Conservation (phyloP, 2,329 filamentous ascomycete genomes). For the Pestalotiopsis sp. region DNA sequence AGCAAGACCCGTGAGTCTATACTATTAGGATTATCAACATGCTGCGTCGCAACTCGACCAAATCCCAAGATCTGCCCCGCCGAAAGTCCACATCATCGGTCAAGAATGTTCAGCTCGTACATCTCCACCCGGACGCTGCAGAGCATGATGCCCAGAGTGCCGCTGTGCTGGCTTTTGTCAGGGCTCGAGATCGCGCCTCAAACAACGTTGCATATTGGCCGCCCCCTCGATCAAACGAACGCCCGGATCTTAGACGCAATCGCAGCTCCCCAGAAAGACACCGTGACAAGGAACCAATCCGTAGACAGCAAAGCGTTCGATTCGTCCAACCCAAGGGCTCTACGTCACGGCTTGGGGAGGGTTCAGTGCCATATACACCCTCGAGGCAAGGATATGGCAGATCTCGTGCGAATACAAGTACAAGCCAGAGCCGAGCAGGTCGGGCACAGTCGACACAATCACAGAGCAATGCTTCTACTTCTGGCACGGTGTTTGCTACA, state of each 20-base stretch:
- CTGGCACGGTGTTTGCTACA: slow-evolving; percentile 28
- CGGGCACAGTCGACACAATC: neutral
- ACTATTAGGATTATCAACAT: slow-evolving; percentile 32
- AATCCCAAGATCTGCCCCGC: slow-evolving; percentile 46
- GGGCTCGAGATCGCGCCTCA: slow-evolving; percentile 47
- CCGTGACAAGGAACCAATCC: slow-evolving; percentile 31
- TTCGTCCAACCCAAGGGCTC: slow-evolving; percentile 40
- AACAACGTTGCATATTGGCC: slow-evolving; percentile 37
- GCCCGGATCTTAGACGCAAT: slow-evolving; percentile 14
- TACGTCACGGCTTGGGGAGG: neutral
- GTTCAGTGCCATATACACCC: neutral
- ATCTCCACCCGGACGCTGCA: slow-evolving; percentile 51
- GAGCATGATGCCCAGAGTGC: slow-evolving; percentile 65
- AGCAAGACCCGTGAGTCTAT: neutral
- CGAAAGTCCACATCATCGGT: slow-evolving; percentile 58
- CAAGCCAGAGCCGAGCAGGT: slow-evolving; percentile 11
- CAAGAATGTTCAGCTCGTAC: slow-evolving; percentile 47
- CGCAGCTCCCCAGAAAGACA: slow-evolving; percentile 18
- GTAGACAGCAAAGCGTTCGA: slow-evolving; percentile 57
- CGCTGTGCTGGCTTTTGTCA: slow-evolving; percentile 61
- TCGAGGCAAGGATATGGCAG: slow-evolving; percentile 10
- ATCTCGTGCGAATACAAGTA: slow-evolving; percentile 1
- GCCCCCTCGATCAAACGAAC: slow-evolving; percentile 28
- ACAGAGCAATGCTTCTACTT: slow-evolving; percentile 22
- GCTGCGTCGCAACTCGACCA: slow-evolving; percentile 53